Evolutionary conservation across 106 monocot species (phyloP), one percentile per base, ranked within the genome.

Genomic region (Chionographis japonica): DNA sequence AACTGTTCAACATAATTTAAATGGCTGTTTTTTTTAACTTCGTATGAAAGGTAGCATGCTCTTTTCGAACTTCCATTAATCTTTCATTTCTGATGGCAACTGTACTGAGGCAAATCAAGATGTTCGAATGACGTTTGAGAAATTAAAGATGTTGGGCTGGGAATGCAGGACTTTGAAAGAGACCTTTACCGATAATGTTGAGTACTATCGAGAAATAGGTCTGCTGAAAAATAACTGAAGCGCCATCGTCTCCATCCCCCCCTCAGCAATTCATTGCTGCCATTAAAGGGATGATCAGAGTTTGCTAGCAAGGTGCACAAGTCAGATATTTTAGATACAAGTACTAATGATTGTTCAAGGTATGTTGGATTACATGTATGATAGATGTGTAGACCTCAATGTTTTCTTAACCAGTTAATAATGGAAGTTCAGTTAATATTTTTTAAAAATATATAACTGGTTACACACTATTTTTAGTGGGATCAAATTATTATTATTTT

Each of bases 321-420:
- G 18, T 60, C 72, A 65, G 79, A 84, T 17, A 57, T 70, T 38
- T 39, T 62, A 54, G 82, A 82, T 66, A 52, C 84, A 62, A 53
- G 35, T 43, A 19, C 4, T 58, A 52, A 46, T 65, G 85, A 86
- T 58, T 77, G 71, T 35, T 55, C 72, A 71, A 85, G 88, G 91
- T 91, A 81, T 64, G 49, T 50, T 51, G 35, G 17, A 37, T 37
- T 15, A 9, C 39, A 57, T 40, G 58, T 8, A 35, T 19, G 58
- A 35, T 10, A 1, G 19, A 4, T 19, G n/a, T 58, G 20, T 35
- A 58, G 10, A 58, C 4, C 17, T 19, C 19, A 58, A 58, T 58
- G 19, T 58, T 58, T 58, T 10, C 27, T 35, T 18, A 3, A 17
- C 9, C 20, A 4, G 8, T 19, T 58, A 18, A 17, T 58, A 18